Conservation (phyloP, 306 rosid genomes). For the Abrus precatorius region DNA sequence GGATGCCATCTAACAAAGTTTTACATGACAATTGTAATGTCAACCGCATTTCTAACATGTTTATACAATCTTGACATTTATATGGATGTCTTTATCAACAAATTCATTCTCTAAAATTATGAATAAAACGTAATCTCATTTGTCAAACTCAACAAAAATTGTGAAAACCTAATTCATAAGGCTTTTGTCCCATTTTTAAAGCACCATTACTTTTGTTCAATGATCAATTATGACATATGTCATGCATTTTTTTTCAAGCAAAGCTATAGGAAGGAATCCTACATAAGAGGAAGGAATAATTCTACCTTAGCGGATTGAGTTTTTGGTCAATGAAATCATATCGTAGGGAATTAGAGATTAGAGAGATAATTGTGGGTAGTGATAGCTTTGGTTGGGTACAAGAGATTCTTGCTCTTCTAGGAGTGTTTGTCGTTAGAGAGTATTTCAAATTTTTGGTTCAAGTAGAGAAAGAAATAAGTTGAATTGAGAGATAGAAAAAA, state of each 20-base stretch:
- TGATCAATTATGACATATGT: background rate
- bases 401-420: background rate
- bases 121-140: background rate
- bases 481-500: too few relatives aligned
- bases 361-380: background rate
- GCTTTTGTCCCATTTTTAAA: background rate
- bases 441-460: conserved; percentile 1
- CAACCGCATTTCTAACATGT: background rate
- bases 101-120: background rate
- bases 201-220: background rate
- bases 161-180: background rate
- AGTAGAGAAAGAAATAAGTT: conserved; percentile 18
- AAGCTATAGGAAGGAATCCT: background rate
- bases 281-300: background rate
- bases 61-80: background rate
- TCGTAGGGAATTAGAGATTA: background rate
- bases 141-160: background rate
- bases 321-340: background rate
- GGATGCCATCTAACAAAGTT: background rate
- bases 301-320: background rate
- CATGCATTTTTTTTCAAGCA: background rate
- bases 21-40: too few relatives aligned
- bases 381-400: background rate
- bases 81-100: background rate
- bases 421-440: background rate